Conservation (phyloP, 805 yeast genomes). For the Hanseniaspora singularis region DNA sequence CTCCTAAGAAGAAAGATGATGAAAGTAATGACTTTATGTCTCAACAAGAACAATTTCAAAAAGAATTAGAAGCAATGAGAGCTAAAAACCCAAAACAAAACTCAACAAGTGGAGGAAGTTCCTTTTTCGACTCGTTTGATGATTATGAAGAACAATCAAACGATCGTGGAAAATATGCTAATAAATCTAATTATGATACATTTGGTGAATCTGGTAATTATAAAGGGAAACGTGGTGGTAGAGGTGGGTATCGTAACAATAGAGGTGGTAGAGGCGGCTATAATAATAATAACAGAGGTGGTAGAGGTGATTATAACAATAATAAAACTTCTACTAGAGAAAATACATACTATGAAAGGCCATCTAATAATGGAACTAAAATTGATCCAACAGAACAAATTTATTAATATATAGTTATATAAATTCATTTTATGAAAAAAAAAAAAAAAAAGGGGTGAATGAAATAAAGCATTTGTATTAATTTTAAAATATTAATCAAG, state of each 20-base stretch:
- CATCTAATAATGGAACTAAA: not conserved
- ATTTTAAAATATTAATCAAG: constrained; percentile 17
- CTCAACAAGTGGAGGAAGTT: constrained; percentile 11
- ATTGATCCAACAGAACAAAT: not conserved
- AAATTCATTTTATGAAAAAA: too few species aligned
- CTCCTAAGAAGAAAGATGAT: not conserved
- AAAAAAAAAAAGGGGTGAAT: too few species aligned
- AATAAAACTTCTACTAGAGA: not conserved
- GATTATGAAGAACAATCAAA: constrained; percentile 20
- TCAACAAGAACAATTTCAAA: constrained; percentile 12
- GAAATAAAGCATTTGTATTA: too few species aligned
- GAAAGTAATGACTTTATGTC: not conserved
- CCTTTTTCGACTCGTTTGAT: constrained; percentile 15
- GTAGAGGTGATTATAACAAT: constrained; percentile 3
- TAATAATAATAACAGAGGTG: constrained; percentile 17
- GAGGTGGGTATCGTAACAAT: constrained; percentile 31
- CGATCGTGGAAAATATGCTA: constrained; percentile 16
- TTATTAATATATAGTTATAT: too few species aligned
- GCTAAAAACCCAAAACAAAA: not conserved
- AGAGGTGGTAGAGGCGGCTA: constrained; percentile 21
- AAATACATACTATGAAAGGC: constrained; percentile 1
- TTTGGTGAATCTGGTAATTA: constrained; percentile 56
- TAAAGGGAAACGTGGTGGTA: constrained; percentile 22
- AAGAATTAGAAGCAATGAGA: constrained; percentile 14
- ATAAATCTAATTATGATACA: constrained; percentile 58